These are phyloP conservation scores for Venustampulla echinocandica DNA, from an alignment of 495 filamentous ascomycete genomes.

Conservation along the genomic window DNA sequence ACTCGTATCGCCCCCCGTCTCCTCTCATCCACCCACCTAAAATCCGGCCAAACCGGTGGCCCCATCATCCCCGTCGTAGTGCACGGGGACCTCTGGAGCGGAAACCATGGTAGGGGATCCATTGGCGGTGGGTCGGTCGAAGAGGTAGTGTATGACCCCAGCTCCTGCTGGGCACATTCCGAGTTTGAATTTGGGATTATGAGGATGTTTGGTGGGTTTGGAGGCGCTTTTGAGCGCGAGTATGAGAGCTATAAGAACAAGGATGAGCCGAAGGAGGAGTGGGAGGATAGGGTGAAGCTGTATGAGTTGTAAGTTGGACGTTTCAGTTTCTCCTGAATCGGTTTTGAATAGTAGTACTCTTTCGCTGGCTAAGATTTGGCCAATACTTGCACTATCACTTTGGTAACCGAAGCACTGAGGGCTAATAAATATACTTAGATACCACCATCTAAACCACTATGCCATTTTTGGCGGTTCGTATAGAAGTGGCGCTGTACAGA, in stretches of 20 bases:
- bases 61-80: constrained; percentile 64
- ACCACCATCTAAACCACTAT: constrained; percentile 87
- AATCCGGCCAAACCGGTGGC: constrained; percentile 39
- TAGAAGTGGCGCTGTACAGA: constrained; percentile 10
- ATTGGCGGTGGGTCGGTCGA: constrained; percentile 53
- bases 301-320: constrained; percentile 67
- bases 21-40: constrained; percentile 57
- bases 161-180: constrained; percentile 69
- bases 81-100: constrained; percentile 88
- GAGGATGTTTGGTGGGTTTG: constrained; percentile 93
- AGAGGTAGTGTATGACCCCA: constrained; percentile 80
- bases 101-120: constrained; percentile 63
- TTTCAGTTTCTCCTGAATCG: background rate
- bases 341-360: background rate
- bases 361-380: too few relatives aligned
- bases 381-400: too few relatives aligned
- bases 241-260: constrained; percentile 69
- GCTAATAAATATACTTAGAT: constrained; percentile 46
- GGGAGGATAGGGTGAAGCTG: constrained; percentile 67
- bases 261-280: constrained; percentile 75
- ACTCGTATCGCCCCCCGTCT: constrained; percentile 65
- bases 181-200: constrained; percentile 93
- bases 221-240: constrained; percentile 57
- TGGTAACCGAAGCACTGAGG: too few relatives aligned
- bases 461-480: constrained; percentile 64